Evolutionary conservation across 345 rosid species (phyloP).

Genomic region (Rubroshorea leprosula): DNA sequence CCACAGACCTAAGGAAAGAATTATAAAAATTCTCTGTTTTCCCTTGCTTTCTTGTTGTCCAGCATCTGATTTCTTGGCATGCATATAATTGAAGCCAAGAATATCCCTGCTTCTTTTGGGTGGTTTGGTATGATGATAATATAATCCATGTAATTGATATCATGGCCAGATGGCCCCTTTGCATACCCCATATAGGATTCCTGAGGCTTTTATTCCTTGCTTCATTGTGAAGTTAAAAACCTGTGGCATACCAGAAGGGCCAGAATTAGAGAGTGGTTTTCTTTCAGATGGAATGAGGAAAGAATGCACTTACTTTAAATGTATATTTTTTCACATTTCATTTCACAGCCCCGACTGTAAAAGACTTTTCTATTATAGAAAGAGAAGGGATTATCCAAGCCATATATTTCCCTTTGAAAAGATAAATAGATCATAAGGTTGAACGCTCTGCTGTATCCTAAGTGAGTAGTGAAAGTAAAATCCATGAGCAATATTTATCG

Average conservation of each 20-base stretch:
- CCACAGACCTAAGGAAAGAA: too few relatives aligned
- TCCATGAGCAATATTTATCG: too few relatives aligned
- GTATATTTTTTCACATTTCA: background rate
- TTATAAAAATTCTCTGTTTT: too few relatives aligned
- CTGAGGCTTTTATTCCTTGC: conserved; percentile 3
- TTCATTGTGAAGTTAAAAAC: conserved; percentile 9
- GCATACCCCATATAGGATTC: conserved; percentile 3
- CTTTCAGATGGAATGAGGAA: background rate
- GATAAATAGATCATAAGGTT: background rate
- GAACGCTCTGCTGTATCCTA: too few relatives aligned
- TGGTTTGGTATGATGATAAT: background rate
- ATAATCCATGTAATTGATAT: background rate
- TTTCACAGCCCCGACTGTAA: background rate
- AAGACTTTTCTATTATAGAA: too few relatives aligned
- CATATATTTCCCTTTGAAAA: background rate
- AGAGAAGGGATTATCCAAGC: background rate
- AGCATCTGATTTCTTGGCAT: background rate
- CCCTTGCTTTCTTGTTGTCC: too few relatives aligned
- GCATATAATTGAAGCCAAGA: background rate
- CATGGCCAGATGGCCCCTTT: conserved; percentile 1
- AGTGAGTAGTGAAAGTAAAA: too few relatives aligned
- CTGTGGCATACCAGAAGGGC: background rate
- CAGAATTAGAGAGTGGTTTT: background rate
- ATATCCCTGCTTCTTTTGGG: too few relatives aligned
- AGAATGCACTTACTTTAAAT: background rate